Base-by-base conservation (phyloP, 768 basidiomycete genomes). In the Leccinum longicurvipes region DNA sequence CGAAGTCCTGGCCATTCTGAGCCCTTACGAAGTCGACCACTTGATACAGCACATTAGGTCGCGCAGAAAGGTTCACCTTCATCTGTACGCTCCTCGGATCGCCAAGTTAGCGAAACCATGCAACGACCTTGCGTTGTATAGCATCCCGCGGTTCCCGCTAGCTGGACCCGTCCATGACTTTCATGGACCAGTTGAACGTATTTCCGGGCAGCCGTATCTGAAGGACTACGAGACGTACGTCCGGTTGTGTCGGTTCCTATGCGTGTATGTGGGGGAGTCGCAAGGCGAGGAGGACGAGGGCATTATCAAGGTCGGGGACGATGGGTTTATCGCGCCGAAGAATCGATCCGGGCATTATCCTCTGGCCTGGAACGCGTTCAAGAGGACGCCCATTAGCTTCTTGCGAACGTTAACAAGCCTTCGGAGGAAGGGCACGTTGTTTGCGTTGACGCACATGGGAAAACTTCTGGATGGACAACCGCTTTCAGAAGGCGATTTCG, bases 1-100 rank as follows among this genome's bases (percentile, higher is more conserved):
- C 19, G 48, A 51, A 1, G 50, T 46, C 2, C 62, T 79, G 9
- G 67, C 81, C 25, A 56, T 76, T 12, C 47, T 79, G 60, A 82
- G 80, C 63, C 74, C 74, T 9, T 66, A 39, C 53, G 79, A 81
- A 62, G 75, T 62, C 39, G 67, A 79, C 41, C 54, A 50, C 39
- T 65, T 79, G 21, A 64, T 79, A 2, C 67, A 74, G 61, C 10
- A 24, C 0, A 76, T 81, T 54, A 73, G 67, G 19, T 32, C 32
- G 21, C 69, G 68, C 61, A 56, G 60, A 6, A 25, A 60, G 9
- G 74, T 75, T 19, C 67, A 70, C 50, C 70, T 81, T 17, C 77
- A 80, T 56, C 44, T 74, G 4, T 81, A 81, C 56, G 63, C 77
- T 0, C 74, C 80, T 1, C 67, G 76, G 2, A 65, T 73, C 44